Percentiles rank a stretch among this genome's conserved stretches.
Evolutionary conservation across 306 rosid species (phyloP).

Genomic region (Vigna mungo): DNA sequence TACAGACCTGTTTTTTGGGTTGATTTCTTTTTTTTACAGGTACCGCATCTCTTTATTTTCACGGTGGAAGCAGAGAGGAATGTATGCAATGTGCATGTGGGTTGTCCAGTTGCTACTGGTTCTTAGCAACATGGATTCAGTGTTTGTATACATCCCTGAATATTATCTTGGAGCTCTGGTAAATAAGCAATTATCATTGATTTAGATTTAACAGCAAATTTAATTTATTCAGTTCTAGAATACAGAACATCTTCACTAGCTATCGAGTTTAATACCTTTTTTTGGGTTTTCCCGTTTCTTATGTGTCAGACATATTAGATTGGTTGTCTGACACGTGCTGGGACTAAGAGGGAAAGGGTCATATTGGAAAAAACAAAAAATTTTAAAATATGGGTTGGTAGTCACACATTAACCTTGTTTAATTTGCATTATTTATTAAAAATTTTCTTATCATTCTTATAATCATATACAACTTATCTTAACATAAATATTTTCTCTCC

Average conservation of each 20-base stretch:
- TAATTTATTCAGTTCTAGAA: slow-evolving; percentile 32
- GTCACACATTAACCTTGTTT: slow-evolving; percentile 1
- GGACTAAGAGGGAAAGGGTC: slow-evolving; percentile 20
- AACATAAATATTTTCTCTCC: slow-evolving; percentile 18
- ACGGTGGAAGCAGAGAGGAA: slow-evolving; percentile 96
- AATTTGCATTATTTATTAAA: slow-evolving; percentile 32
- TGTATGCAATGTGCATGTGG: slow-evolving; percentile 99
- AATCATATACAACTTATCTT: not conserved
- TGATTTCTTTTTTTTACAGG: slow-evolving; percentile 54
- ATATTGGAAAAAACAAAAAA: slow-evolving; percentile 24
- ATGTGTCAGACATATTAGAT: slow-evolving; percentile 32
- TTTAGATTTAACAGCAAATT: slow-evolving; percentile 34
- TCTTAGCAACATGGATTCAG: slow-evolving; percentile 81
- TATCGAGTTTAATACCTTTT: slow-evolving; percentile 9
- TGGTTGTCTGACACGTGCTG: slow-evolving; percentile 1
- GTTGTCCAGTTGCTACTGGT: slow-evolving; percentile 91
- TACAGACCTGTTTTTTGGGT: not conserved
- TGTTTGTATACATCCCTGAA: slow-evolving; percentile 88
- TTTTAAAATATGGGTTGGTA: slow-evolving; percentile 28
- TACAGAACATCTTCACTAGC: not conserved
- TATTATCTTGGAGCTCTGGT: slow-evolving; percentile 92
- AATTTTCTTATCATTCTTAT: slow-evolving; percentile 27
- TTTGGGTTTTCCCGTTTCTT: slow-evolving; percentile 20
- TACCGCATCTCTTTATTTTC: slow-evolving; percentile 80
- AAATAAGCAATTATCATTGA: slow-evolving; percentile 41